A percentile compares a stretch with the other conserved stretches of the same genome.
phyloP scores from a whole-genome alignment of 225 moss, liverwort and hornwort genomes.

The Marchantia polymorpha region DNA sequence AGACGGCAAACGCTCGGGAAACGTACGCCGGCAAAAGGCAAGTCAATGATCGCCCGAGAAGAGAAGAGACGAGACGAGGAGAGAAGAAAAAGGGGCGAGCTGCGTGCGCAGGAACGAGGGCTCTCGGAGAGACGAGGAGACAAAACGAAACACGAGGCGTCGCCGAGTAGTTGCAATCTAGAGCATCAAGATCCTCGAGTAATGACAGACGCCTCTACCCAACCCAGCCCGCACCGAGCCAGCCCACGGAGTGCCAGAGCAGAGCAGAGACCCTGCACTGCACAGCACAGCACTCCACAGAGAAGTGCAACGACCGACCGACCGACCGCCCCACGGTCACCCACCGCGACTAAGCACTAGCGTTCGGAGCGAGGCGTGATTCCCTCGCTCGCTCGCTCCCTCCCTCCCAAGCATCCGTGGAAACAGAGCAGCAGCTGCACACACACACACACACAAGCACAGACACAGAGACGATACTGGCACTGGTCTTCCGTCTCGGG shows the following conservation, averaged over 20 bases:
- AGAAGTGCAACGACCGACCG: not conserved
- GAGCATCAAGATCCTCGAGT: constrained; percentile 2
- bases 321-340: not conserved
- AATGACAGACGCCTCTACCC: not conserved
- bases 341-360: not conserved
- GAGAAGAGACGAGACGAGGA: too few relatives aligned
- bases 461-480: not conserved
- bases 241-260: not conserved
- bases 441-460: too few relatives aligned
- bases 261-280: too few relatives aligned
- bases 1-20: not conserved
- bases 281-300: not conserved
- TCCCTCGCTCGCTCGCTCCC: not conserved
- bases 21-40: not conserved
- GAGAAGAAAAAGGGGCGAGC: not conserved
- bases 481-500: not conserved
- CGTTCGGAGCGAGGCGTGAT: not conserved
- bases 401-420: constrained; percentile 4
- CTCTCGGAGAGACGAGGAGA: not conserved
- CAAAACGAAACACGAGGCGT: not conserved
- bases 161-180: not conserved
- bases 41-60: not conserved
- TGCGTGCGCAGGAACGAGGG: not conserved
- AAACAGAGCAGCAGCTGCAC: not conserved
- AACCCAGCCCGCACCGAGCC: too few relatives aligned